Base-by-base conservation (phyloP, 352 stramenopile species). In the Phytophthora brassicae region DNA sequence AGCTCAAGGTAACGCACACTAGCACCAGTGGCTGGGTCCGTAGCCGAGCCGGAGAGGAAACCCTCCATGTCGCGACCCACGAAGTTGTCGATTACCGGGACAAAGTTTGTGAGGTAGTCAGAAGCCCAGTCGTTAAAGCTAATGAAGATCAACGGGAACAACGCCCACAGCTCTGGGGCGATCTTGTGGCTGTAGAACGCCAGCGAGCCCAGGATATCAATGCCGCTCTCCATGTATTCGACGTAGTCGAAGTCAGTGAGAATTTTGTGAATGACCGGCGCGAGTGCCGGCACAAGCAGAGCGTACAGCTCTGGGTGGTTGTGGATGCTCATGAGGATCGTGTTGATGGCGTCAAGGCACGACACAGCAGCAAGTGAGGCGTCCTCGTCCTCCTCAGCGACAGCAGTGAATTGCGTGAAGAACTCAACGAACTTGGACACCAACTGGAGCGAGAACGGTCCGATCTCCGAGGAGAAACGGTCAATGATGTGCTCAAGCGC, bases 51-150 rank as follows among this genome's bases (percentile, higher is more conserved):
- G 0, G 77, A 60, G 22, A 92, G 55, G 56, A 95, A 92, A 23
- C 75, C 80, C 14, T 89, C 79, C 4, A 89, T 77, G 64, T 93
- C 82, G 31, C 86, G 81, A 19, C 80, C 82, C 0, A 99, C 97
- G 67, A 97, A 99, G 71, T 98, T 98, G 70, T 99, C 95, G 35
- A 99, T 89, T 31, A 97, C 95, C 2, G 85, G 86, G 47, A 97
- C 91, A 67, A 99, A 98, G 68, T 98, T 97, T 17, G 91, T 92
- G 39, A 99, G 61, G 68, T 99, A 99, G 74, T 99, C 97, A 24
- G 96, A 97, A 0, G 96, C 96, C 82, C 90, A 99, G 58, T 97
- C 83, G 58, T 98, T 86, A 74, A 98, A 98, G 43, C 93, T 94
- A 39, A 87, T 61, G 60, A 98, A 98, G n/a, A 99, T 82, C 17